Percentiles rank a stretch among this genome's conserved stretches.
phyloP scores from a whole-genome alignment of 495 filamentous ascomycete genomes.

The Aspergillus avenaceus region DNA sequence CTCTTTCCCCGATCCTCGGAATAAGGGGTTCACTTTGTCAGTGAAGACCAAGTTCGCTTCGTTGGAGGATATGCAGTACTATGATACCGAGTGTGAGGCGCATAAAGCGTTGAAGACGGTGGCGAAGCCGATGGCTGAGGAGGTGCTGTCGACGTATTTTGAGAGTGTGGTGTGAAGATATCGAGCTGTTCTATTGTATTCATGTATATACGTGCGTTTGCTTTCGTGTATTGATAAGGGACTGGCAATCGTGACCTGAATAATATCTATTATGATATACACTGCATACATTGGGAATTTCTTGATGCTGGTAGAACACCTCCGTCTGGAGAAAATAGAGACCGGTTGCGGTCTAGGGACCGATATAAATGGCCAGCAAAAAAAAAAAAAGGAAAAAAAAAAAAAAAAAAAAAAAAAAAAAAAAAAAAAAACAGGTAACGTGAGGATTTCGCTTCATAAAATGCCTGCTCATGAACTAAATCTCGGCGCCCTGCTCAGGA shows the following conservation, averaged over 20 bases:
- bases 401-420: not conserved
- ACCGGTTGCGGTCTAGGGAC: not conserved
- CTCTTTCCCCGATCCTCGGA: slow-evolving; percentile 49
- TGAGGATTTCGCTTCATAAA: slow-evolving; percentile 6
- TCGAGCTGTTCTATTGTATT: not conserved
- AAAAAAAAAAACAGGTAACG: not conserved
- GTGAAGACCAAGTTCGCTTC: slow-evolving; percentile 56
- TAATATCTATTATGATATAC: slow-evolving; percentile 25
- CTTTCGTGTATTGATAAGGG: no score
- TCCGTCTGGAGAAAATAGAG: not conserved
- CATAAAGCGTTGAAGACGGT: slow-evolving; percentile 57
- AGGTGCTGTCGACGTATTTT: slow-evolving; percentile 48
- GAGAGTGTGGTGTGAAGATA: slow-evolving; percentile 35
- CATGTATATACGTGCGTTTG: not conserved
- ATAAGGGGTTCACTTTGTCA: slow-evolving; percentile 60
- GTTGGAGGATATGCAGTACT: slow-evolving; percentile 67
- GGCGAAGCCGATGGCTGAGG: slow-evolving; percentile 27
- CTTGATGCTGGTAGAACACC: not conserved
- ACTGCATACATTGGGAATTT: slow-evolving; percentile 15
- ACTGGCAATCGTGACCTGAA: slow-evolving; percentile 2
- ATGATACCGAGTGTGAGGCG: slow-evolving; percentile 60
- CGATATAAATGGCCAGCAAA: not conserved
- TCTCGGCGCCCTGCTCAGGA: slow-evolving; percentile 4
- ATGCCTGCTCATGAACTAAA: slow-evolving; percentile 12
- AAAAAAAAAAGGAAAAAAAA: not conserved